Conservation (phyloP, 164 flowering plant species). For the Hamamelis virginiana region DNA sequence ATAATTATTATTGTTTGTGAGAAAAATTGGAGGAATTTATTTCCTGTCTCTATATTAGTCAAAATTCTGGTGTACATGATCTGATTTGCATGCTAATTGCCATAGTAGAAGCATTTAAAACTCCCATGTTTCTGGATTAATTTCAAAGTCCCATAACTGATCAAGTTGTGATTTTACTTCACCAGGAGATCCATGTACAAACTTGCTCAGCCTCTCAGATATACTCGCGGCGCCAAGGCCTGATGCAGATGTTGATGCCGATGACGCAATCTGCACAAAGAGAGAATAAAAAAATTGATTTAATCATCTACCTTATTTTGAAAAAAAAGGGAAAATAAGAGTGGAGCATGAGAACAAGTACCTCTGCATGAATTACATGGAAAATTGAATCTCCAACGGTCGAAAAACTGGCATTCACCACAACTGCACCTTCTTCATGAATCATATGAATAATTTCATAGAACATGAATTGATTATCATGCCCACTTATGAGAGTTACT, state of each 20-base stretch:
- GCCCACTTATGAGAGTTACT: slow-evolving; percentile 15
- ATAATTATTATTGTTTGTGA: too few species aligned
- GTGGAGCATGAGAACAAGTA: neutral
- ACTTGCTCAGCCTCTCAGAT: slow-evolving; percentile 20
- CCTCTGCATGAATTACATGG: slow-evolving; percentile 29
- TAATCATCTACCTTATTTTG: neutral
- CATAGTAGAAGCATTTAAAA: neutral
- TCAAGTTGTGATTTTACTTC: slow-evolving; percentile 16
- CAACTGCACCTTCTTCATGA: slow-evolving; percentile 23
- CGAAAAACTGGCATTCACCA: slow-evolving; percentile 23
- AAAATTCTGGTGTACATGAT: too few species aligned
- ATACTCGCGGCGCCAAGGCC: slow-evolving; percentile 19
- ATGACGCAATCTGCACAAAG: slow-evolving; percentile 16
- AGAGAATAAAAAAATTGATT: neutral
- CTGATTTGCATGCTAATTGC: too few species aligned
- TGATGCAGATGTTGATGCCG: too few species aligned
- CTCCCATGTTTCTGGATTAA: slow-evolving; percentile 1
- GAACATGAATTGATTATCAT: slow-evolving; percentile 22
- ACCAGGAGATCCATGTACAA: slow-evolving; percentile 19
- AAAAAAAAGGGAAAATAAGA: too few species aligned
- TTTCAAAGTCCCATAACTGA: slow-evolving; percentile 20
- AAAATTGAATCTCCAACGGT: slow-evolving; percentile 15
- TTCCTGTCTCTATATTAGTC: too few species aligned
- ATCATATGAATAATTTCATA: slow-evolving; percentile 26
- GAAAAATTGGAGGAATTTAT: too few species aligned